Conservation (phyloP, 148 eudicot species). For the Vaccinium myrtillus region DNA sequence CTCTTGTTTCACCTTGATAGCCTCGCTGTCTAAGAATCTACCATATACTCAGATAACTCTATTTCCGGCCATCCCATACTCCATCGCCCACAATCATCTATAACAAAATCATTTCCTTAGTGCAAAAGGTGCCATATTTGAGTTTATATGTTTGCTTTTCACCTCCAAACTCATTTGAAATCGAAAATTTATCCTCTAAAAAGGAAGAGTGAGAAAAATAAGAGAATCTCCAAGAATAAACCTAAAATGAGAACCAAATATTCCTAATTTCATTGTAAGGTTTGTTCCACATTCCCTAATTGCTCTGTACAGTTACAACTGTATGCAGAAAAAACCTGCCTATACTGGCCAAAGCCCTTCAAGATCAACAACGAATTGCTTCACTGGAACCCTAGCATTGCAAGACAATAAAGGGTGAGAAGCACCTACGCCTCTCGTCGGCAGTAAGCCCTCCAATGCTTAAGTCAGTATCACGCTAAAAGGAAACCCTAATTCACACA, state of each 20-base stretch:
- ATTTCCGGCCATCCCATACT: neutral
- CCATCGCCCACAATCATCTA: neutral
- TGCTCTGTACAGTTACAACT: neutral
- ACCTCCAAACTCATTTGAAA: slow-evolving; percentile 4
- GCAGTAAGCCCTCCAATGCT: no score
- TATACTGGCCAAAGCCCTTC: no score
- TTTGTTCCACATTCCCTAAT: neutral
- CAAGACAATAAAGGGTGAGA: no score
- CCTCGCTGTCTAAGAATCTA: neutral
- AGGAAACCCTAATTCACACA: no score
- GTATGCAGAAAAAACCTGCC: no score
- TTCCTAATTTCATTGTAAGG: neutral
- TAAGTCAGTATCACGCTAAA: no score
- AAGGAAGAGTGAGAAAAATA: neutral
- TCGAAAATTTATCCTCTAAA: neutral
- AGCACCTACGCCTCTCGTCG: no score
- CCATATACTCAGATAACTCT: neutral
- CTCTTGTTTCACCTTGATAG: neutral
- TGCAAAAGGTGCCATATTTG: neutral
- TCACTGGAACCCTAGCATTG: no score
- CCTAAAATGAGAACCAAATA: neutral
- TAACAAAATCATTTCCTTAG: neutral
- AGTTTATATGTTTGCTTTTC: neutral
- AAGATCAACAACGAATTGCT: no score
- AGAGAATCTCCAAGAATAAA: neutral